Conservation (phyloP, 1,284 basidiomycete genomes). For the Leucocoprinus gongylophorus region DNA sequence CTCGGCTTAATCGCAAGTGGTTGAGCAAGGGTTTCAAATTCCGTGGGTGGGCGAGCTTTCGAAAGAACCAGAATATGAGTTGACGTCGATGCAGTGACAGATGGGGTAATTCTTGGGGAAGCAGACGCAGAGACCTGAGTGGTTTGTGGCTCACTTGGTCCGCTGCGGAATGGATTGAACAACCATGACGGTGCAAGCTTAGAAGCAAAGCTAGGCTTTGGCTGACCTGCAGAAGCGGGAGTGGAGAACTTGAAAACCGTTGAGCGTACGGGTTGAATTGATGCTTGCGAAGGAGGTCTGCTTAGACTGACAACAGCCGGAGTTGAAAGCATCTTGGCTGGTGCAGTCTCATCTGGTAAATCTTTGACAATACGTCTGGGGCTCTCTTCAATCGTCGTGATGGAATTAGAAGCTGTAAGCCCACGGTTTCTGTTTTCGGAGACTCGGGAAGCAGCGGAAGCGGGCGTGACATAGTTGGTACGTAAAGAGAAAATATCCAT, state of each 20-base stretch:
- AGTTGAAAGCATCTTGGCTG: conserved; percentile 29
- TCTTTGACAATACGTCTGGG: conserved; percentile 43
- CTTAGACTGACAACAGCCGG: conserved; percentile 35
- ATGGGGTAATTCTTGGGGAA: conserved; percentile 22
- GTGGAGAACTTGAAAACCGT: conserved; percentile 34
- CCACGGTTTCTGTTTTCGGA: conserved; percentile 3
- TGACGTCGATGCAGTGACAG: conserved; percentile 4
- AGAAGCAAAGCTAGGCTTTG: conserved; percentile 41
- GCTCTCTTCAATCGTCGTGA: conserved; percentile 64
- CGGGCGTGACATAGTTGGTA: conserved; percentile 19
- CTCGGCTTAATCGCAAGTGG: conserved; percentile 53
- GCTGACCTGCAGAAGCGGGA: conserved; percentile 20
- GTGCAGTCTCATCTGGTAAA: conserved; percentile 39
- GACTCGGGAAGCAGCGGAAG: conserved; percentile 17
- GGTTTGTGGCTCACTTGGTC: conserved; percentile 53
- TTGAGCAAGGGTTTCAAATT: conserved; percentile 22
- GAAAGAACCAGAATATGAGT: background rate
- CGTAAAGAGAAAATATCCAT: conserved; percentile 51
- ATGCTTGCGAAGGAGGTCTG: conserved; percentile 67
- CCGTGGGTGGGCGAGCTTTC: conserved; percentile 14
- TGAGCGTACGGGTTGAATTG: conserved; percentile 51
- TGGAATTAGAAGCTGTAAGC: conserved; percentile 30
- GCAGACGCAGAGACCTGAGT: conserved; percentile 40
- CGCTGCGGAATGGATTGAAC: conserved; percentile 64
- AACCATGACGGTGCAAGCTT: conserved; percentile 69